These are phyloP conservation scores for Symbiodinium natans DNA, from an alignment of 73 alveolate genomes.

Conservation along the genomic window DNA sequence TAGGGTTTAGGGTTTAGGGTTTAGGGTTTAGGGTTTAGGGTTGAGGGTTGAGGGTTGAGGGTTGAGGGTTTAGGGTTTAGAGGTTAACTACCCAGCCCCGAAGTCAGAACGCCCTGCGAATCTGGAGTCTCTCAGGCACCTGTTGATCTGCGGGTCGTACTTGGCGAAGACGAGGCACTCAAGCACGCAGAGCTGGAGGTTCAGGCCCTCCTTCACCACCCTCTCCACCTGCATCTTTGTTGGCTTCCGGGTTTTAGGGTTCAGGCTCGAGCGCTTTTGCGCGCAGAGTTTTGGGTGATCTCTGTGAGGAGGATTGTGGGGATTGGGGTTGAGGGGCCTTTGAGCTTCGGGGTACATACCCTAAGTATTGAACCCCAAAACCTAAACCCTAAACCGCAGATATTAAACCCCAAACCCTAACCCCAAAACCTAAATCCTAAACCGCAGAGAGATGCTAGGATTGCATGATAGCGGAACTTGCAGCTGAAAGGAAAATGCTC, in stretches of 20 bases:
- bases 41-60: background rate
- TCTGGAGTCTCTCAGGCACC: constrained; percentile 33
- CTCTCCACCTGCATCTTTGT: constrained; percentile 34
- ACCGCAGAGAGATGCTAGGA: too few species aligned
- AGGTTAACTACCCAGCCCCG: background rate
- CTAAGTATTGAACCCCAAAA: background rate
- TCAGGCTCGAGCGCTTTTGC: background rate
- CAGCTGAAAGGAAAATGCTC: too few species aligned
- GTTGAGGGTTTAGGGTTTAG: too few species aligned
- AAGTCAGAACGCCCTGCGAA: constrained; percentile 13
- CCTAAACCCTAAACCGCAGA: background rate
- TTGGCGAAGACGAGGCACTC: constrained; percentile 63
- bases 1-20: background rate
- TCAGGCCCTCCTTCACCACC: constrained; percentile 78
- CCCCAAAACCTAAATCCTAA: too few species aligned
- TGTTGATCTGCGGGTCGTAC: constrained; percentile 77
- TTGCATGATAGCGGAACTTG: too few species aligned
- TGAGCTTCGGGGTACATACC: background rate
- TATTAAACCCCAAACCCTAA: too few species aligned
- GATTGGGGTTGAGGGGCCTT: background rate
- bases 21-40: background rate
- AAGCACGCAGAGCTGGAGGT: constrained; percentile 75
- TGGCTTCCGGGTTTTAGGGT: background rate
- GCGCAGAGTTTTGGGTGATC: too few species aligned
- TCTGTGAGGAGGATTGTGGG: background rate